Conservation (phyloP, 2,329 filamentous ascomycete genomes). For the Aureobasidium sp. region DNA sequence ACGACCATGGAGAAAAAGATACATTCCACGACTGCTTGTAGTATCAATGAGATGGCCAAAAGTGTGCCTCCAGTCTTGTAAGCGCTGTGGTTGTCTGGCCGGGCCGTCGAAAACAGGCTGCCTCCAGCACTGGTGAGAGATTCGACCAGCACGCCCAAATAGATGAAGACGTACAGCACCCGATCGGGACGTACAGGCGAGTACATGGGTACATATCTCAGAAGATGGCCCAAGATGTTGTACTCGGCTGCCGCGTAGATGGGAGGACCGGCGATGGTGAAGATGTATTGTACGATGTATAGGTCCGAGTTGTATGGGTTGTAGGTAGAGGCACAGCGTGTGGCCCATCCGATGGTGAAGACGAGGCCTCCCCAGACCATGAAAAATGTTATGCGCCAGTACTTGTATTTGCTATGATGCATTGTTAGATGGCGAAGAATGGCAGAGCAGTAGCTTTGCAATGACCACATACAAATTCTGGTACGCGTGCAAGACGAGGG, state of each 20-base stretch:
- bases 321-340: constrained; percentile 46
- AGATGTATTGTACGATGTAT: constrained; percentile 33
- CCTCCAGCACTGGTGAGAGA: constrained; percentile 34
- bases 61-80: not conserved
- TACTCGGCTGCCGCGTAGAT: constrained; percentile 54
- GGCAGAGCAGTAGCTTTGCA: too few relatives aligned
- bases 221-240: constrained; percentile 50
- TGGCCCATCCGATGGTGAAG: constrained; percentile 44
- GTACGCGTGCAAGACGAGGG: constrained; percentile 42
- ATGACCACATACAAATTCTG: constrained; percentile 26
- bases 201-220: constrained; percentile 54
- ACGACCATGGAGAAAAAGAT: not conserved
- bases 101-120: not conserved
- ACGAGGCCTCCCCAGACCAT: constrained; percentile 23
- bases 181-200: constrained; percentile 50
- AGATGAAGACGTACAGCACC: constrained; percentile 51
- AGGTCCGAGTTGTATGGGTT: constrained; percentile 38
- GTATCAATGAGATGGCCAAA: not conserved
- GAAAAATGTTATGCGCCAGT: constrained; percentile 15
- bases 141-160: constrained; percentile 44
- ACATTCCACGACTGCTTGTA: not conserved
- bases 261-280: constrained; percentile 43
- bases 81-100: not conserved
- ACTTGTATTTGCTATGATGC: constrained; percentile 18
- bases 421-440: not conserved